Conservation (phyloP, 192 early-diverging fungal genomes). For the Glomus cerebriforme region DNA sequence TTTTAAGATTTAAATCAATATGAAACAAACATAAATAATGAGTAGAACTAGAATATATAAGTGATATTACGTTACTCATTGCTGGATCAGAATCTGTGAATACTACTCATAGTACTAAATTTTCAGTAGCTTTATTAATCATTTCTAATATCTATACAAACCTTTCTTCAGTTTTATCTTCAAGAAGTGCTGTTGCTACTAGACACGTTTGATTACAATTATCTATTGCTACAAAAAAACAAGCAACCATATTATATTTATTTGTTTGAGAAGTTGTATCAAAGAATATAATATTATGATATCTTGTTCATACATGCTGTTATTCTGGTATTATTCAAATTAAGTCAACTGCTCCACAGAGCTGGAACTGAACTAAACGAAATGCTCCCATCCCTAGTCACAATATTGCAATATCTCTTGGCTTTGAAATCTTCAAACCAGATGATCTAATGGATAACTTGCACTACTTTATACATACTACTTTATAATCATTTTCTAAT, state of each 20-base stretch:
- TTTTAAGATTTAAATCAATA: not conserved
- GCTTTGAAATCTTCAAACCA: too few relatives aligned
- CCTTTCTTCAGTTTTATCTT: constrained; percentile 1
- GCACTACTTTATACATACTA: too few relatives aligned
- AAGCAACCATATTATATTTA: not conserved
- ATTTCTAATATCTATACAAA: not conserved
- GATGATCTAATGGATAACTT: too few relatives aligned
- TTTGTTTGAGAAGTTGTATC: not conserved
- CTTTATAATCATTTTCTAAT: too few relatives aligned
- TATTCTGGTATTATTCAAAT: not conserved
- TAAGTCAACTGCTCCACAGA: too few relatives aligned
- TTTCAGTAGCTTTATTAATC: too few relatives aligned
- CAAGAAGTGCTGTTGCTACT: not conserved
- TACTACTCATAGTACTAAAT: too few relatives aligned
- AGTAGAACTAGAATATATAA: not conserved
- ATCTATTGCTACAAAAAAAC: not conserved
- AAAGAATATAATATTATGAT: constrained; percentile 7
- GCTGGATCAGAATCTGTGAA: not conserved
- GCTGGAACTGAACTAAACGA: too few relatives aligned
- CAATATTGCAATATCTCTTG: too few relatives aligned
- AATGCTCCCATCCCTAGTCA: too few relatives aligned
- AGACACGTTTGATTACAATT: not conserved
- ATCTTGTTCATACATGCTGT: not conserved
- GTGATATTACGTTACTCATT: not conserved
- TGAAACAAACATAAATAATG: not conserved